Evolutionary conservation across 1,284 basidiomycete species (phyloP).

Genomic region (Ceratobasidium sp.): DNA sequence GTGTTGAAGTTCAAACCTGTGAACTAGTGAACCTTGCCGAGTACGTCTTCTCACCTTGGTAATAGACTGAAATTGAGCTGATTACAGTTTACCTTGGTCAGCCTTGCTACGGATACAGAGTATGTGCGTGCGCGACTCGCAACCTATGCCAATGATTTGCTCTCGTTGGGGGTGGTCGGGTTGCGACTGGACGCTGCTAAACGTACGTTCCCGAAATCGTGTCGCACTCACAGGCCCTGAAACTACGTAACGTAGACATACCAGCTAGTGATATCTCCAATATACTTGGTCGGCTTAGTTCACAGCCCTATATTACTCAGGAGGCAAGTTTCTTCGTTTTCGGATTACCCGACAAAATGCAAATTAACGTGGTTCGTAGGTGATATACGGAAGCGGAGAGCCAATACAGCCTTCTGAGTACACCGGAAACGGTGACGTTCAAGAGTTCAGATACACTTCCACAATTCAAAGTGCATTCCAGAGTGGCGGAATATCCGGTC

Average conservation of each 20-base stretch:
- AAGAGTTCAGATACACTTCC: slow-evolving; percentile 63
- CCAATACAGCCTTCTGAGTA: slow-evolving; percentile 34
- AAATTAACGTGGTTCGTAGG: too few relatives aligned
- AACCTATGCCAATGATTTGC: slow-evolving; percentile 63
- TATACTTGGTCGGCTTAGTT: slow-evolving; percentile 38
- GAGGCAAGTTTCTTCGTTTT: slow-evolving; percentile 37
- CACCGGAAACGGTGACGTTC: slow-evolving; percentile 38
- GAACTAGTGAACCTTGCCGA: slow-evolving; percentile 46
- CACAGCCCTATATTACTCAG: slow-evolving; percentile 38
- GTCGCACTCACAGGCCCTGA: neutral
- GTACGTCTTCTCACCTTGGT: slow-evolving; percentile 25
- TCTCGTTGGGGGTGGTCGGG: slow-evolving; percentile 68
- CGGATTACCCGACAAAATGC: too few relatives aligned
- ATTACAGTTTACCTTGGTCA: neutral
- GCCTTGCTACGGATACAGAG: slow-evolving; percentile 62
- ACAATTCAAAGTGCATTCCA: slow-evolving; percentile 61
- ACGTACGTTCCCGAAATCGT: slow-evolving; percentile 50
- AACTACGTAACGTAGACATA: slow-evolving; percentile 35
- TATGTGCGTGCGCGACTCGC: slow-evolving; percentile 63
- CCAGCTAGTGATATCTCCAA: slow-evolving; percentile 38
- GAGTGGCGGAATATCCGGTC: slow-evolving; percentile 57
- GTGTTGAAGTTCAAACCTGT: slow-evolving; percentile 63
- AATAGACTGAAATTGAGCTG: neutral
- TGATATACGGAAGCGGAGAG: slow-evolving; percentile 36
- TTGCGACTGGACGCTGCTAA: slow-evolving; percentile 72